A percentile compares a stretch with the other conserved stretches of the same genome.
These are phyloP conservation scores for Spergularia bocconei DNA, from an alignment of 148 eudicot species.

Conservation along the genomic window DNA sequence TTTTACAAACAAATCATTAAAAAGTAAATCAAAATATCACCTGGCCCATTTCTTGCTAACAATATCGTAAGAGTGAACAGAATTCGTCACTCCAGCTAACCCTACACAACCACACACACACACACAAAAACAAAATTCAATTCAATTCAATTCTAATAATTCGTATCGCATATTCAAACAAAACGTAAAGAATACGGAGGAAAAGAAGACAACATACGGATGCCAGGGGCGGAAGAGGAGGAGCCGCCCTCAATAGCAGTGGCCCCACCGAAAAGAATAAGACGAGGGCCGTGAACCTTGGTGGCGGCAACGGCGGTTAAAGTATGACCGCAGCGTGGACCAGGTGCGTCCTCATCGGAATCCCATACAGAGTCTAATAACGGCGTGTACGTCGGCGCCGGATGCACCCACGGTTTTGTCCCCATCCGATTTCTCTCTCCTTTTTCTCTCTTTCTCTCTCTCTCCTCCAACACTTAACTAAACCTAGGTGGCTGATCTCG, in stretches of 20 bases:
- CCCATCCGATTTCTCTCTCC: constrained; percentile 26
- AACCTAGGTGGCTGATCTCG: not conserved
- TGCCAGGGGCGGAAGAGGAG: constrained; percentile 58
- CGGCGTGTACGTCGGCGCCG: constrained; percentile 67
- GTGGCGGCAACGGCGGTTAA: constrained; percentile 87
- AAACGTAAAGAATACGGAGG: not conserved
- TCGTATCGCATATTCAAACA: too few species aligned
- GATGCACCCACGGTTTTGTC: constrained; percentile 66
- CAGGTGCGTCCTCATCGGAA: constrained; percentile 82
- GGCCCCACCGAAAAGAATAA: constrained; percentile 94
- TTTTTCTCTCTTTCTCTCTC: not conserved
- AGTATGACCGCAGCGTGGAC: constrained; percentile 84
- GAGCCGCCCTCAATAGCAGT: constrained; percentile 89
- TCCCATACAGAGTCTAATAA: constrained; percentile 64
- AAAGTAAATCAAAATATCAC: constrained; percentile 20
- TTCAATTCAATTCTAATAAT: constrained; percentile 1
- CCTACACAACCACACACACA: constrained; percentile 35
- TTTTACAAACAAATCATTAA: too few species aligned
- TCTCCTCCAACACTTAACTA: not conserved
- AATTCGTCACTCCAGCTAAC: constrained; percentile 89
- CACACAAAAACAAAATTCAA: not conserved
- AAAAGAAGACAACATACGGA: constrained; percentile 33
- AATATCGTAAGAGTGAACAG: constrained; percentile 76
- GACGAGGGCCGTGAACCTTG: constrained; percentile 79
- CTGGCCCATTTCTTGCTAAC: constrained; percentile 82